Conservation (phyloP, 306 rosid genomes). For the Pyrus communis region DNA sequence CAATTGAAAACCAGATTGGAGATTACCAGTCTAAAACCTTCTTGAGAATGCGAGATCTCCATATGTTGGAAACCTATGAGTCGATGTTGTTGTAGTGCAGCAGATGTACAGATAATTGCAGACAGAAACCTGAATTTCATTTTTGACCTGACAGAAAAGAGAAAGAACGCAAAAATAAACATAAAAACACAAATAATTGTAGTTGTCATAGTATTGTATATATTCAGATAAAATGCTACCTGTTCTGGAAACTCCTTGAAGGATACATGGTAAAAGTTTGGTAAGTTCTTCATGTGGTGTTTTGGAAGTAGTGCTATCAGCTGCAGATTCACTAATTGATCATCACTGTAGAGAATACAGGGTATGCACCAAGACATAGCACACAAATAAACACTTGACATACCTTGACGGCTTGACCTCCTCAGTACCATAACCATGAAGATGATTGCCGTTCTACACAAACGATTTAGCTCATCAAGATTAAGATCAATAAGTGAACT, state of each 20-base stretch:
- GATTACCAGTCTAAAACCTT: slow-evolving; percentile 21
- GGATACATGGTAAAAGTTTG: slow-evolving; percentile 19
- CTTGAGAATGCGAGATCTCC: slow-evolving; percentile 4
- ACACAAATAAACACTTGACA: not conserved
- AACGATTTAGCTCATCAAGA: not conserved
- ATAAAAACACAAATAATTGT: not conserved
- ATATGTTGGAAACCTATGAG: not conserved
- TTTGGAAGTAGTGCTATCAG: slow-evolving; percentile 31
- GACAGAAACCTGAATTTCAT: slow-evolving; percentile 31
- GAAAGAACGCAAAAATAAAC: not conserved
- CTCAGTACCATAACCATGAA: slow-evolving; percentile 22
- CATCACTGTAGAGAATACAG: slow-evolving; percentile 2
- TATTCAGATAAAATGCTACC: slow-evolving; percentile 11
- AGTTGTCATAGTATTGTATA: not conserved
- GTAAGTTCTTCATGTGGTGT: slow-evolving; percentile 30
- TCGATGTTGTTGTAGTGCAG: slow-evolving; percentile 18
- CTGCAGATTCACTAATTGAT: slow-evolving; percentile 7
- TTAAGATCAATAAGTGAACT: not conserved
- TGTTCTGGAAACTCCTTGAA: slow-evolving; percentile 11
- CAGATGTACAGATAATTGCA: slow-evolving; percentile 26
- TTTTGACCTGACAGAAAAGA: slow-evolving; percentile 8
- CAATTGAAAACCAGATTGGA: not conserved
- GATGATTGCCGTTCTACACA: slow-evolving; percentile 20
- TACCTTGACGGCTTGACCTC: slow-evolving; percentile 25
- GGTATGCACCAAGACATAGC: not conserved